phyloP scores from a whole-genome alignment of 192 early-diverging fungal species.

The Coemansia sp. region DNA sequence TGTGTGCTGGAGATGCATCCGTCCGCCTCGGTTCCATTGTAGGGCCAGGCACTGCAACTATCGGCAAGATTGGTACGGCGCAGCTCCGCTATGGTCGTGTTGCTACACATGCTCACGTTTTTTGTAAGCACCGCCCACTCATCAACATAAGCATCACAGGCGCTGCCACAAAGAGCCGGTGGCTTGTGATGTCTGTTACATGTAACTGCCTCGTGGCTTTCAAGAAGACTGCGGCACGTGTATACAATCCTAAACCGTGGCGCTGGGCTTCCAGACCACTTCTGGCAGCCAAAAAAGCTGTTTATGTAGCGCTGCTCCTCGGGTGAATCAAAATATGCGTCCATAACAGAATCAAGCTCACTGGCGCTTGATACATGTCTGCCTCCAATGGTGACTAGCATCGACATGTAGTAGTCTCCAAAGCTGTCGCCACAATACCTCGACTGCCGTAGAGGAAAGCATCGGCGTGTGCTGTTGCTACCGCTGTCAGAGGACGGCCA shows the following conservation, averaged over 20 bases:
- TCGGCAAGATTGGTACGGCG: conserved; percentile 16
- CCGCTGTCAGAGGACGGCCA: not conserved
- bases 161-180: conserved; percentile 21
- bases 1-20: conserved; percentile 24
- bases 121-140: conserved; percentile 28
- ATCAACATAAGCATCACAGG: conserved; percentile 18
- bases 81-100: conserved; percentile 21
- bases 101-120: conserved; percentile 20
- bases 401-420: conserved; percentile 33
- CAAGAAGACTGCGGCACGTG: conserved; percentile 41
- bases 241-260: conserved; percentile 43
- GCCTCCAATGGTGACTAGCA: conserved; percentile 21
- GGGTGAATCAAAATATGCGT: conserved; percentile 34
- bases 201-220: conserved; percentile 19
- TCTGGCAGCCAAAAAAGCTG: conserved; percentile 37
- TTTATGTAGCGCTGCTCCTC: conserved; percentile 28
- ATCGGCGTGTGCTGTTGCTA: conserved; percentile 6
- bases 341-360: conserved; percentile 36
- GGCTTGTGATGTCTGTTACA: conserved; percentile 25
- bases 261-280: conserved; percentile 23
- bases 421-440: conserved; percentile 32
- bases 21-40: conserved; percentile 19
- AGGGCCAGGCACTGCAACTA: conserved; percentile 29
- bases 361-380: conserved; percentile 18
- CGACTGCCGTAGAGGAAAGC: conserved; percentile 32